Evolutionary conservation across 805 yeast genomes (phyloP).

Genomic region (Nakazawaea pomicola): DNA sequence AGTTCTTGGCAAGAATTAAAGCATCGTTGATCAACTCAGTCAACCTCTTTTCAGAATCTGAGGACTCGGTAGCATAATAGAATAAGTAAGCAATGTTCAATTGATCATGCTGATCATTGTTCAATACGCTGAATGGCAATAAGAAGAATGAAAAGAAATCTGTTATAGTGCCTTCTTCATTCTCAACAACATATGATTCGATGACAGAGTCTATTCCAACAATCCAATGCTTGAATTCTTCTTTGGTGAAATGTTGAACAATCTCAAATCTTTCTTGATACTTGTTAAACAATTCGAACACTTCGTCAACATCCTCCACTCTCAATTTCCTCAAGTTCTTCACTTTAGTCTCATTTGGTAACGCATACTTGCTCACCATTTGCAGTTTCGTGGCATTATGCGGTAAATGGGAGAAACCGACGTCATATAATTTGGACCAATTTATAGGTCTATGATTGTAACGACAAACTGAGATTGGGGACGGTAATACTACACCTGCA

Average conservation of each 20-base stretch:
- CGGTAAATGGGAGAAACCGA: constrained; percentile 84
- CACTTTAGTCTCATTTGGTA: constrained; percentile 46
- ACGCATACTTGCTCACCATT: constrained; percentile 57
- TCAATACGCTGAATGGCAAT: constrained; percentile 79
- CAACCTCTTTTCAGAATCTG: constrained; percentile 53
- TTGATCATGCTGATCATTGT: constrained; percentile 55
- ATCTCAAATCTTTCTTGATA: constrained; percentile 72
- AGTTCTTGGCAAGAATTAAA: constrained; percentile 62
- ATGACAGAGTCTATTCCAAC: constrained; percentile 55
- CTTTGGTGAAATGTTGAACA: constrained; percentile 56
- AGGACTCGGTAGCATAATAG: constrained; percentile 77
- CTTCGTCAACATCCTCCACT: constrained; percentile 58
- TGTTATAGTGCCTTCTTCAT: constrained; percentile 60
- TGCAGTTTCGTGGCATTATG: constrained; percentile 57
- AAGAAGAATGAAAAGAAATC: constrained; percentile 90
- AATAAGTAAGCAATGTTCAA: constrained; percentile 84
- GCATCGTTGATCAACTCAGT: constrained; percentile 64
- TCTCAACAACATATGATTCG: constrained; percentile 72
- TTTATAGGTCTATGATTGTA: constrained; percentile 92
- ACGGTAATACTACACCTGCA: constrained; percentile 85
- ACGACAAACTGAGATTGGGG: constrained; percentile 85
- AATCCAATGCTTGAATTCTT: constrained; percentile 81
- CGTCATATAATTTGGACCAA: constrained; percentile 86
- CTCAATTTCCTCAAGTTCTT: constrained; percentile 57
- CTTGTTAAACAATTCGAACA: constrained; percentile 48